Conservation (phyloP, 169 alveolate species). For the Eimeria necatrix region DNA sequence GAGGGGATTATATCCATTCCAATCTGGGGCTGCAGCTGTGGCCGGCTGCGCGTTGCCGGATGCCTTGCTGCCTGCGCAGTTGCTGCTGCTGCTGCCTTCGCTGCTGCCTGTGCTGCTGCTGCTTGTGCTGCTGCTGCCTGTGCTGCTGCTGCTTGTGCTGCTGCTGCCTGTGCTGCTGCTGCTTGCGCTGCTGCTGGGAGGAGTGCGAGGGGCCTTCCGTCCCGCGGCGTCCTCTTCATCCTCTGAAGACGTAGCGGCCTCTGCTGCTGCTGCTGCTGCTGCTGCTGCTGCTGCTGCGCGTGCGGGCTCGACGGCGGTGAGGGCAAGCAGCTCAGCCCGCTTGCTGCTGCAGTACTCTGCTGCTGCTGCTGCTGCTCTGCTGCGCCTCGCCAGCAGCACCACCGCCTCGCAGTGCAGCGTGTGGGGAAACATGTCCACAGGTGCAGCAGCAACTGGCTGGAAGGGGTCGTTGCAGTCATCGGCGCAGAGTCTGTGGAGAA, state of each 20-base stretch:
- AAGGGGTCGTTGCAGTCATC: constrained; percentile 6
- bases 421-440: constrained; percentile 85
- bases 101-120: no score
- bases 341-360: constrained; percentile 4
- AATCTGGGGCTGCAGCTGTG: neutral
- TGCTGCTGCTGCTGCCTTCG: constrained; percentile 8
- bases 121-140: neutral
- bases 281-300: constrained; percentile 13
- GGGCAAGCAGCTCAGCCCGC: neutral
- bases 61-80: neutral
- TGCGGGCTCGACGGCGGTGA: constrained; percentile 4
- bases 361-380: constrained; percentile 1
- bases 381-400: constrained; percentile 64
- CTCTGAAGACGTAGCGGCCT: neutral
- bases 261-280: neutral
- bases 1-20: constrained; percentile 37
- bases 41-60: neutral
- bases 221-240: neutral
- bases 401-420: constrained; percentile 84
- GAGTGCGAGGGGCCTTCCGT: no score
- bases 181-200: neutral
- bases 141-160: neutral
- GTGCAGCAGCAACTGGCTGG: neutral
- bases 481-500: neutral
- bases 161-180: neutral